Evolutionary conservation across 2,329 filamentous ascomycete genomes (phyloP).

Genomic region (Fusarium sororula): DNA sequence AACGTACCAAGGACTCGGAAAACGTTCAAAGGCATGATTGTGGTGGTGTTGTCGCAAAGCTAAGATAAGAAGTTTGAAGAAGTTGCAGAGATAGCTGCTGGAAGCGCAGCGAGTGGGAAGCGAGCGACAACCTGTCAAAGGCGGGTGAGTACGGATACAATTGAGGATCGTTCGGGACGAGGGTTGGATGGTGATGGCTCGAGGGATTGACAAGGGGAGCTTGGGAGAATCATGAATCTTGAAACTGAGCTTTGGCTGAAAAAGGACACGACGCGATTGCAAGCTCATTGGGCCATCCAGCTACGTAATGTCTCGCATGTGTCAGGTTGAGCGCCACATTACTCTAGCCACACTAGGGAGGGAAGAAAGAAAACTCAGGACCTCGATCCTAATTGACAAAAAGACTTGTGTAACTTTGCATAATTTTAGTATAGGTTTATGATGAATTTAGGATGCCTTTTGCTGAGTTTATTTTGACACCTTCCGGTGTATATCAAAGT

Average conservation of each 20-base stretch:
- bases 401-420: background rate
- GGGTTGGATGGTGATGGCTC: constrained; percentile 24
- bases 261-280: constrained; percentile 47
- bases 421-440: background rate
- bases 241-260: constrained; percentile 35
- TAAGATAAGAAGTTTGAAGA: constrained; percentile 11
- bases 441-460: background rate
- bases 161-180: constrained; percentile 24
- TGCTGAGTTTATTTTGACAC: background rate
- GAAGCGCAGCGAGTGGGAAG: constrained; percentile 28
- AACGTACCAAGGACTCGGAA: constrained; percentile 66
- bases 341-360: background rate
- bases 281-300: constrained; percentile 42
- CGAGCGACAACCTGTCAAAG: constrained; percentile 28
- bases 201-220: constrained; percentile 36
- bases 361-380: background rate
- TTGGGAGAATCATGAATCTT: constrained; percentile 38
- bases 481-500: background rate
- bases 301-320: constrained; percentile 31
- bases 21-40: constrained; percentile 62
- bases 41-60: constrained; percentile 23
- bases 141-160: constrained; percentile 13
- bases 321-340: constrained; percentile 10
- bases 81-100: constrained; percentile 22
- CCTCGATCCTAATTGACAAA: background rate